These are phyloP conservation scores for Cyclaneusma minus DNA, from an alignment of 2,329 filamentous ascomycete species.

Conservation along the genomic window DNA sequence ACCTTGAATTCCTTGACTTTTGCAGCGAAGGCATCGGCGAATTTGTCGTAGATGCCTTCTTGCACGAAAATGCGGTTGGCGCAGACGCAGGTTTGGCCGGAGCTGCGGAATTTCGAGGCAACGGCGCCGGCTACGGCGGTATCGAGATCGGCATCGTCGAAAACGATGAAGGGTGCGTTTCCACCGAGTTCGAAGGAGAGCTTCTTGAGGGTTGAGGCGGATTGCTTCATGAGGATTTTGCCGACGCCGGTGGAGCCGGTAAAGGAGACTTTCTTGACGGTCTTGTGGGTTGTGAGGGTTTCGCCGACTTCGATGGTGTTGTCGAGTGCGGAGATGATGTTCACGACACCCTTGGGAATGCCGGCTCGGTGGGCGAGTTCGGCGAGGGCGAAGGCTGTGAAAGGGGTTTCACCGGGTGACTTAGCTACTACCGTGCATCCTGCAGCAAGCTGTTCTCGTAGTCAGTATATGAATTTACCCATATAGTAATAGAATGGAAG, in stretches of 20 bases:
- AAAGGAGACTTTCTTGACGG: slow-evolving; percentile 82
- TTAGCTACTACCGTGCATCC: slow-evolving; percentile 92
- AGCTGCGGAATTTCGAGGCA: slow-evolving; percentile 80
- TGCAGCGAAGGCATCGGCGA: slow-evolving; percentile 51
- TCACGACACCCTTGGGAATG: slow-evolving; percentile 80
- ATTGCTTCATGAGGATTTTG: slow-evolving; percentile 78
- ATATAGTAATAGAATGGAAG: not conserved
- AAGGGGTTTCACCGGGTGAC: slow-evolving; percentile 81
- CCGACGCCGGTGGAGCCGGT: slow-evolving; percentile 63
- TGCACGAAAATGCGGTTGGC: slow-evolving; percentile 76
- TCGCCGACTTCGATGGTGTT: slow-evolving; percentile 72
- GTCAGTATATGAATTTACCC: not conserved
- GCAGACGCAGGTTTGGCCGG: slow-evolving; percentile 90
- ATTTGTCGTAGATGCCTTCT: slow-evolving; percentile 60
- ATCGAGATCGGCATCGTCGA: slow-evolving; percentile 87
- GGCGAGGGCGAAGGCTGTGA: slow-evolving; percentile 74
- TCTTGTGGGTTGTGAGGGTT: slow-evolving; percentile 58
- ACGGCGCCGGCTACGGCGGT: slow-evolving; percentile 71
- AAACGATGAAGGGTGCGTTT: slow-evolving; percentile 93
- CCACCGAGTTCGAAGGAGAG: slow-evolving; percentile 82
- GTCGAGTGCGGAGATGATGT: slow-evolving; percentile 64
- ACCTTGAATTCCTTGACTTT: slow-evolving; percentile 63
- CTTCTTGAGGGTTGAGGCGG: slow-evolving; percentile 66
- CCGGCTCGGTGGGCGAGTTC: slow-evolving; percentile 79
- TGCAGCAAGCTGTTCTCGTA: too few species aligned